Evolutionary conservation across 202 grass and related monocot species (phyloP).

Genomic region (Digitaria exilis): DNA sequence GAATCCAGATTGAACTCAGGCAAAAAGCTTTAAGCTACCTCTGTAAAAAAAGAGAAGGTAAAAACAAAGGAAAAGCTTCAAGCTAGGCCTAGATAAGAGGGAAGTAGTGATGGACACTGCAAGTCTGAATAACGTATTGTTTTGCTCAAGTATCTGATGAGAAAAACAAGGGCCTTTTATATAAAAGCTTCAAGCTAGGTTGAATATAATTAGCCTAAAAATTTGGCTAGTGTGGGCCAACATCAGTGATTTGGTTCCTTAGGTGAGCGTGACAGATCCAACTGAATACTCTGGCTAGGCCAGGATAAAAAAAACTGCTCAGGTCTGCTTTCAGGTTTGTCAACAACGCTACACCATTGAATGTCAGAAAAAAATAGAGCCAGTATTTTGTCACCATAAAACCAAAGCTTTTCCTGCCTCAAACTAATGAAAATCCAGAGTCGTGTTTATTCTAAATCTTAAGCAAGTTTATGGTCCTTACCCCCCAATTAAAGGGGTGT

Average conservation of each 20-base stretch:
- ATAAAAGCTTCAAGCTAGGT: not conserved
- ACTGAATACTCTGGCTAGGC: not conserved
- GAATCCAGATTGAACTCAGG: not conserved
- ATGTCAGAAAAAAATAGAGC: not conserved
- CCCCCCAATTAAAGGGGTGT: not conserved
- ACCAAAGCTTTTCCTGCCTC: not conserved
- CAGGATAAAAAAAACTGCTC: not conserved
- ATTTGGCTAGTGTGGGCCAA: not conserved
- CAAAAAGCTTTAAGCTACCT: not conserved
- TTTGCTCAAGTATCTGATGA: not conserved
- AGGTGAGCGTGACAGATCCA: not conserved
- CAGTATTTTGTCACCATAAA: not conserved
- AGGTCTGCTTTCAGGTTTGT: not conserved
- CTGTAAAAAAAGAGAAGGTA: not conserved
- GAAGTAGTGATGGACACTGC: not conserved
- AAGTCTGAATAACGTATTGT: not conserved
- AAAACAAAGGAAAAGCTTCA: not conserved
- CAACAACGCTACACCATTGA: not conserved
- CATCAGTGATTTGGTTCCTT: not conserved
- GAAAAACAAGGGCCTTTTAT: not conserved
- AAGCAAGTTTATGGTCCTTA: slow-evolving; percentile 13
- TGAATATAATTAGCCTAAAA: not conserved
- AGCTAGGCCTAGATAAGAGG: not conserved
- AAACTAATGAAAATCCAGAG: not conserved
- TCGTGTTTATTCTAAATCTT: not conserved